Base-by-base conservation (phyloP, 352 stramenopile species). In the Pythium angustatum region DNA sequence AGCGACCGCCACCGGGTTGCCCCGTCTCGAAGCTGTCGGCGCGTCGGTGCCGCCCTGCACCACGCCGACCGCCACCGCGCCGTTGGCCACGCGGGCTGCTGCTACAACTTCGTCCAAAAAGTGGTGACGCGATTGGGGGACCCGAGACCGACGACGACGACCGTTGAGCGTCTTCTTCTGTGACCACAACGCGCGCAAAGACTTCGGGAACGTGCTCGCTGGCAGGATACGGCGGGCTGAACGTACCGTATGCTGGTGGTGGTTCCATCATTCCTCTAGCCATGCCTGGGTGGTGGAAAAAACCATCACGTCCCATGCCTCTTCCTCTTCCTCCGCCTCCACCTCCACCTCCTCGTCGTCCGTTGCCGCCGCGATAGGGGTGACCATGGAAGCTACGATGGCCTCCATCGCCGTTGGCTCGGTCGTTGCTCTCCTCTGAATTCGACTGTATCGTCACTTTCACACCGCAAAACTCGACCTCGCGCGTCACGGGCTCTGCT, bases 21-120 rank as follows among this genome's bases (percentile, higher is more conserved):
- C 79, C 57, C 9, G 75, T 79, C 44, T 84, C 77, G 27, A 88
- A 88, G 52, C 79, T 88, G 31, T 86, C 81, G 21, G 66, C 73
- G 3, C 79, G 75, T 40, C 56, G 47, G n/a, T 58, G 26, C 12
- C 49, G 57, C 9, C 48, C 31, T 11, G 38, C 56, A 43, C 55
- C 55, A 48, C 55, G 68, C 8, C 66, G 50, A 31, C 59, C 24
- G 12, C 66, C 44, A 36, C 57, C 45, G 11, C 27, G 22, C 26
- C 48, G 38, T 3, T 55, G 56, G 17, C 52, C 43, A 15, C 34
- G 52, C 36, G 52, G 52, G 40, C 50, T 60, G 28, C 21, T 52
- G 31, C 59, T 66, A 10, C 15, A 61, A 14, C 49, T 66, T 31
- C 59, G 50, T 14, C 49, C 59, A 45, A 66, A 60, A 5, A 47